Evolutionary conservation across 768 basidiomycete genomes (phyloP), one percentile per base, ranked within the genome.

Genomic region (Lactarius sp.): DNA sequence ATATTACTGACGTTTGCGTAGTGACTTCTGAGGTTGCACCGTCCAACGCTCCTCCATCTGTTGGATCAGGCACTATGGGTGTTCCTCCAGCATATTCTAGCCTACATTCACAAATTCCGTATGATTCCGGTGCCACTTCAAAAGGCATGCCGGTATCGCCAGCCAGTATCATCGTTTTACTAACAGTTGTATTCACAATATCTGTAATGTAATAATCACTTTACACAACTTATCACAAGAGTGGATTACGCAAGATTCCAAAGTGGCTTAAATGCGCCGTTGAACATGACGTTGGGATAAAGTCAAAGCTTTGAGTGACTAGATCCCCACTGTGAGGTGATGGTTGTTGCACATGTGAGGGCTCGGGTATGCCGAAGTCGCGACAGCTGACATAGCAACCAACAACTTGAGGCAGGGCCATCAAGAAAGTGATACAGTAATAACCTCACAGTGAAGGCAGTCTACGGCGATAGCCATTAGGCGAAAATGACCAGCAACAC

Each of bases 11-110:
- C 20, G n/a, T 56, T 52, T 52, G 67, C 62, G 16, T 65, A 80
- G 83, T 75, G 53, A 73, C 76, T 0, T 75, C 74, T 14, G 73
- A 81, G 41, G 62, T 73, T 3, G 80, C 83, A 2, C 81, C 80
- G 5, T 73, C 76, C 7, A 74, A 74, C 3, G 71, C 72, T 10
- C 70, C 71, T 33, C 53, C 60, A 5, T 67, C 70, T 44, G 41
- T 61, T 3, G 44, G 52, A 1, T 68, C 68, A 14, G 64, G 62
- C 3, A 50, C 56, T 6, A 62, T 57, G 33, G 67, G 70, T 37
- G 68, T 70, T 20, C 70, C 70, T n/a, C 70, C 68, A 51, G 68
- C 70, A 13, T 20, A 52, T 8, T 14, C 55, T 22, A 49, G 12
- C 63, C 41, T 8, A 18, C 16, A 58, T 31, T 46, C 51, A 33